Conservation (phyloP, 1,284 basidiomycete species). For the Puccinia coronata region DNA sequence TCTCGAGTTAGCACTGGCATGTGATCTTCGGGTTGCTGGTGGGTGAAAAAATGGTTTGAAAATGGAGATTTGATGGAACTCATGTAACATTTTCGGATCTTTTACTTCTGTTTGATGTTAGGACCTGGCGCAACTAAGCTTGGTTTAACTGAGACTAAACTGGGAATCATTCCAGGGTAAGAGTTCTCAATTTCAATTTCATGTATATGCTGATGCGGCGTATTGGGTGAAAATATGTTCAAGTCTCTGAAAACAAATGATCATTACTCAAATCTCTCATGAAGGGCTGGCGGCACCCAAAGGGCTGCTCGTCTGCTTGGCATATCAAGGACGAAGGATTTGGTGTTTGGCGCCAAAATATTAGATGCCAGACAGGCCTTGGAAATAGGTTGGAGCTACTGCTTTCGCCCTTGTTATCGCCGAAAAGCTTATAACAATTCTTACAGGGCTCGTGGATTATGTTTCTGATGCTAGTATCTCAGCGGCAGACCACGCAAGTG, state of each 20-base stretch:
- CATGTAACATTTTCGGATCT: neutral
- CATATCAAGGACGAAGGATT: constrained; percentile 77
- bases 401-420: constrained; percentile 4
- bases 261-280: constrained; percentile 5
- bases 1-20: constrained; percentile 79
- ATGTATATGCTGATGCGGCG: neutral
- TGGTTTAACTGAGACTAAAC: constrained; percentile 76
- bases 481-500: constrained; percentile 69
- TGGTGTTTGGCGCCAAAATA: constrained; percentile 76
- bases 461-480: constrained; percentile 66
- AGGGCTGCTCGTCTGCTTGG: constrained; percentile 79
- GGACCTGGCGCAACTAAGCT: constrained; percentile 71
- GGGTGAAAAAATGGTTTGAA: constrained; percentile 28
- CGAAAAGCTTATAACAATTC: neutral
- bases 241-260: constrained; percentile 11
- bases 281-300: constrained; percentile 81
- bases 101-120: constrained; percentile 57
- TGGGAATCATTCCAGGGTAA: constrained; percentile 86
- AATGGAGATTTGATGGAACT: neutral
- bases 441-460: constrained; percentile 74
- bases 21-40: constrained; percentile 85
- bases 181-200: constrained; percentile 4
- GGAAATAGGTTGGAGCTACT: constrained; percentile 67
- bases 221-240: neutral
- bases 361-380: constrained; percentile 71